A percentile compares a stretch with the other conserved stretches of the same genome.
These are phyloP conservation scores for Chrysanthemum seticuspe DNA, from an alignment of 129 eudicot species.

Conservation along the genomic window DNA sequence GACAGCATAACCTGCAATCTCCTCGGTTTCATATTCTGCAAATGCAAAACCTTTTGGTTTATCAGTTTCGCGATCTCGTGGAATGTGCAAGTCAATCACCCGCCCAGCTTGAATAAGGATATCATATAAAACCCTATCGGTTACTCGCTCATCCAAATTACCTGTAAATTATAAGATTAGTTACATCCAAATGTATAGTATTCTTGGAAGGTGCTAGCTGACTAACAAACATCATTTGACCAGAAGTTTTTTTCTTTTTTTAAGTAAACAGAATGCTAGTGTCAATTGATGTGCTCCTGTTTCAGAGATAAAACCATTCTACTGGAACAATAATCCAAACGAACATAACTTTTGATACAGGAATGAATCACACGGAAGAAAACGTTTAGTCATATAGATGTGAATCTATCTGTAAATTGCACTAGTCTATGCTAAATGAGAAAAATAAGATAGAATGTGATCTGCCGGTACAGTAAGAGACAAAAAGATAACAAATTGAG, in stretches of 20 bases:
- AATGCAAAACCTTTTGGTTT: conserved; percentile 85
- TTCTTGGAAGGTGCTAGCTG: not conserved
- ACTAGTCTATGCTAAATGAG: too few relatives aligned
- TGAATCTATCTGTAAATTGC: too few relatives aligned
- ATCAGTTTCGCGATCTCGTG: conserved; percentile 66
- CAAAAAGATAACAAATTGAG: too few relatives aligned
- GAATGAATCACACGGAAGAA: too few relatives aligned
- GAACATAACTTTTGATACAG: too few relatives aligned
- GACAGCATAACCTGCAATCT: conserved; percentile 87
- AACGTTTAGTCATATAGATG: too few relatives aligned
- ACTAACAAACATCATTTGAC: not conserved
- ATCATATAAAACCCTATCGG: conserved; percentile 87
- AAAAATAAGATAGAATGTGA: too few relatives aligned
- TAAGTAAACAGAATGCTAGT: too few relatives aligned
- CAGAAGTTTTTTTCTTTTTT: not conserved
- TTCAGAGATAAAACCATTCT: too few relatives aligned
- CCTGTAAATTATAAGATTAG: conserved; percentile 38
- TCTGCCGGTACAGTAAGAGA: too few relatives aligned
- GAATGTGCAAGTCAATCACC: conserved; percentile 66
- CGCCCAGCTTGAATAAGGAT: conserved; percentile 94
- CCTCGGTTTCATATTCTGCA: conserved; percentile 88
- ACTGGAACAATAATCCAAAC: too few relatives aligned
- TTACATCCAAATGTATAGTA: not conserved
- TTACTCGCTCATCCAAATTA: conserved; percentile 88
- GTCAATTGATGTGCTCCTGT: too few relatives aligned